Evolutionary conservation across 2,329 filamentous ascomycete species (phyloP).

Genomic region (Aspergillus calidoustus): DNA sequence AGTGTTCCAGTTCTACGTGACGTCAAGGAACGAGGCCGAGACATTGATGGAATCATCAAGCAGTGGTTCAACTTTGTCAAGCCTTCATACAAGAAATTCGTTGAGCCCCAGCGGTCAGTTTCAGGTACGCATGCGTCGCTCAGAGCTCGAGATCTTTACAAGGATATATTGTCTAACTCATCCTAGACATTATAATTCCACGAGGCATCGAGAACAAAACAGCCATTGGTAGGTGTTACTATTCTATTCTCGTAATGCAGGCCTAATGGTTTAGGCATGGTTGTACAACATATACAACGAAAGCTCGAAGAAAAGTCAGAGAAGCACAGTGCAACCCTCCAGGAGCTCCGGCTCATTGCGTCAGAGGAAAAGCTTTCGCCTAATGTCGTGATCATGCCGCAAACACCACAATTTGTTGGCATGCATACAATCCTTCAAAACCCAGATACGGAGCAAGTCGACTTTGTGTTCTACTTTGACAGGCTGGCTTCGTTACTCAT

Average conservation of each 20-base stretch:
- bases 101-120: constrained; percentile 87
- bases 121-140: constrained; percentile 59
- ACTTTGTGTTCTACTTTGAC: constrained; percentile 98
- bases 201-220: constrained; percentile 93
- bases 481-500: constrained; percentile 82
- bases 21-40: constrained; percentile 83
- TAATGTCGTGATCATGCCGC: constrained; percentile 73
- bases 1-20: constrained; percentile 73
- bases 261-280: constrained; percentile 67
- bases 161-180: constrained; percentile 19
- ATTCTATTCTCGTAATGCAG: constrained; percentile 1
- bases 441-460: constrained; percentile 76
- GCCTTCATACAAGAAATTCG: constrained; percentile 92
- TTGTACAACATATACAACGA: constrained; percentile 88
- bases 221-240: constrained; percentile 64
- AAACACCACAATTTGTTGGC: constrained; percentile 78
- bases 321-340: constrained; percentile 78
- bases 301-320: constrained; percentile 85
- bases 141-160: too few relatives aligned
- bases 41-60: constrained; percentile 94
- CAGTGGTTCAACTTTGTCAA: constrained; percentile 98
- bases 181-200: constrained; percentile 84
- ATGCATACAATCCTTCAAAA: constrained; percentile 93
- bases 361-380: constrained; percentile 73
- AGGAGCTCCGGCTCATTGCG: constrained; percentile 69